Percentiles rank a stretch among this genome's conserved stretches.
phyloP scores from a whole-genome alignment of 257 asterid genomes.

The Echites panduratus region DNA sequence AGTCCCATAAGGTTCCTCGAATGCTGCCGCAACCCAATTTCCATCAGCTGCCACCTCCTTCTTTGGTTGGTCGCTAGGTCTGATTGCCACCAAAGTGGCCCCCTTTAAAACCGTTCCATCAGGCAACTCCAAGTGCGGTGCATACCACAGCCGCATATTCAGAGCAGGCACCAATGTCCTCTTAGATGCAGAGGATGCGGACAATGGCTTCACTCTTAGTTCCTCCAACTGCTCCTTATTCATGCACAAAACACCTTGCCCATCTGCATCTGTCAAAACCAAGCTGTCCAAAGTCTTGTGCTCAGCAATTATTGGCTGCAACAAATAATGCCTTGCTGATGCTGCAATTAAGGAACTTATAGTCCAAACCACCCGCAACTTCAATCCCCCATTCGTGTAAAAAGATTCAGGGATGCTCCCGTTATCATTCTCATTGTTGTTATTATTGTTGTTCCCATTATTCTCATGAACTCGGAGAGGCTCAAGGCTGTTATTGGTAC shows the following conservation, averaged over 20 bases:
- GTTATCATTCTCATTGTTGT: constrained; percentile 35
- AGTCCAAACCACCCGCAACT: constrained; percentile 86
- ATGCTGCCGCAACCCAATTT: constrained; percentile 61
- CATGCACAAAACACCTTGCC: constrained; percentile 86
- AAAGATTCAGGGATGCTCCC: constrained; percentile 83
- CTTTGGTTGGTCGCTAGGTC: constrained; percentile 74
- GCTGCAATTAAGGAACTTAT: constrained; percentile 88
- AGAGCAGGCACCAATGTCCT: constrained; percentile 84
- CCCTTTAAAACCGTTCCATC: constrained; percentile 81
- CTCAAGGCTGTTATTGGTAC: not conserved
- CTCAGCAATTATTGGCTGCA: constrained; percentile 76
- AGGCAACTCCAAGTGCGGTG: constrained; percentile 70
- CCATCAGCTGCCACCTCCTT: constrained; percentile 52
- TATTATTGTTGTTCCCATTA: constrained; percentile 11
- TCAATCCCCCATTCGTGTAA: constrained; percentile 79
- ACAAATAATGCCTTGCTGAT: constrained; percentile 77
- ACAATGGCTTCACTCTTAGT: constrained; percentile 79
- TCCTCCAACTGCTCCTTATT: constrained; percentile 83
- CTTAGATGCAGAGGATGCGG: constrained; percentile 79
- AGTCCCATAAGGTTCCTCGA: constrained; percentile 69
- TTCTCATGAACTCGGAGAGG: not conserved
- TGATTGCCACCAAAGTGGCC: constrained; percentile 81
- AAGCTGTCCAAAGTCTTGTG: constrained; percentile 62
- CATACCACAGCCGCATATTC: constrained; percentile 79
- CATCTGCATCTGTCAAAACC: constrained; percentile 72